These are phyloP conservation scores for Agrocybe pediades DNA, from an alignment of 768 basidiomycete genomes.

Conservation along the genomic window DNA sequence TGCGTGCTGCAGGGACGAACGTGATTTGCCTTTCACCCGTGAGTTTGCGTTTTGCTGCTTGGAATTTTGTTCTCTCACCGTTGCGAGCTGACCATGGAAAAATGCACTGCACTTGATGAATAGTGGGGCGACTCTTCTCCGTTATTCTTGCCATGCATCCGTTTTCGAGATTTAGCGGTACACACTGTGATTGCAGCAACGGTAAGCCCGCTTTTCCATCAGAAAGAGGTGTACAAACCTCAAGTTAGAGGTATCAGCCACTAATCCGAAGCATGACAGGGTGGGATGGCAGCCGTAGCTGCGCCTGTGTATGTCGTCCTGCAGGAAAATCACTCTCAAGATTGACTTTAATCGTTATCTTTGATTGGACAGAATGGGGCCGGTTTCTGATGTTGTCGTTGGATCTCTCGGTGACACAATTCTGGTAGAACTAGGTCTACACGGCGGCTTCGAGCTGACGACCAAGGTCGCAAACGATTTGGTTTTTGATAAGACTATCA, in stretches of 20 bases:
- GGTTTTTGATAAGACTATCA: slow-evolving; percentile 48
- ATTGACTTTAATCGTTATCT: neutral
- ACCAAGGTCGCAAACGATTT: slow-evolving; percentile 54
- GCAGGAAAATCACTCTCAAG: neutral
- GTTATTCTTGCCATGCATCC: slow-evolving; percentile 61
- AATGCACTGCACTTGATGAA: neutral
- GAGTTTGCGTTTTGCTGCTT: slow-evolving; percentile 24
- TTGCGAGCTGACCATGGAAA: neutral
- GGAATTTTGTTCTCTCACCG: neutral
- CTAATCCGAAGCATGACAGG: slow-evolving; percentile 25
- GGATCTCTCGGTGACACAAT: slow-evolving; percentile 57
- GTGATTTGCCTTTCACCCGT: slow-evolving; percentile 66
- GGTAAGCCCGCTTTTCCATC: slow-evolving; percentile 42
- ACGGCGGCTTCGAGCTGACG: slow-evolving; percentile 54
- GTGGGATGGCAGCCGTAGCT: slow-evolving; percentile 43
- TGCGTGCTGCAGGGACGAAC: slow-evolving; percentile 59
- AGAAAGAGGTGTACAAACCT: slow-evolving; percentile 2
- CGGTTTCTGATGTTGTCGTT: slow-evolving; percentile 53
- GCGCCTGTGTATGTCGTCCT: slow-evolving; percentile 36
- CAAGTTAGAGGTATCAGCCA: slow-evolving; percentile 2
- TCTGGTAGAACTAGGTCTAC: slow-evolving; percentile 56
- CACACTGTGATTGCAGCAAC: slow-evolving; percentile 64
- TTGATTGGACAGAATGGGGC: slow-evolving; percentile 45
- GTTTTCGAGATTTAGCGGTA: slow-evolving; percentile 62
- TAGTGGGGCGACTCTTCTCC: slow-evolving; percentile 71